Conservation (phyloP, 2,329 filamentous ascomycete genomes). For the Aureobasidium pullulans region DNA sequence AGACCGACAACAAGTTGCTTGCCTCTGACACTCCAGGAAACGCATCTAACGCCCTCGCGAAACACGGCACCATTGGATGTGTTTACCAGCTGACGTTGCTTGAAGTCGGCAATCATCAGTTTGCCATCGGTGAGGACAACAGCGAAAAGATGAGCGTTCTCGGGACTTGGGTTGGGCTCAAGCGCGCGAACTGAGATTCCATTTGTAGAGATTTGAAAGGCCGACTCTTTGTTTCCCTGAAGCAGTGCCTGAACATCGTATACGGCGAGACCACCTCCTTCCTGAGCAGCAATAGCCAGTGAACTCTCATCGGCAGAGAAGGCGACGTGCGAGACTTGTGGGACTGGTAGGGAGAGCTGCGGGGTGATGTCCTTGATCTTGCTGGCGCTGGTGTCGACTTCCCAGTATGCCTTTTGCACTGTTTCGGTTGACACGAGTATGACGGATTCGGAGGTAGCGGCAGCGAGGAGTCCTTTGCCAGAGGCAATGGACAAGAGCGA, state of each 20-base stretch:
- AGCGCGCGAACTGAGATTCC: constrained; percentile 65
- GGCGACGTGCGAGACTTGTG: constrained; percentile 76
- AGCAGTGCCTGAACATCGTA: constrained; percentile 68
- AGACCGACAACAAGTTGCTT: constrained; percentile 88
- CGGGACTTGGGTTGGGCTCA: constrained; percentile 69
- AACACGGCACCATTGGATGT: constrained; percentile 56
- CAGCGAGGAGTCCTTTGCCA: constrained; percentile 72
- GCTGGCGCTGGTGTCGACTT: constrained; percentile 36
- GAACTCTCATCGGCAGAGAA: constrained; percentile 88
- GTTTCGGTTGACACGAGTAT: constrained; percentile 69
- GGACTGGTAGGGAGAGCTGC: constrained; percentile 63
- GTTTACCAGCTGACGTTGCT: constrained; percentile 52
- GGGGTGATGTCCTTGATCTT: constrained; percentile 64
- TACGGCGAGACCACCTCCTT: constrained; percentile 72
- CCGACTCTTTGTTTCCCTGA: constrained; percentile 57
- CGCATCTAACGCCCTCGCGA: constrained; percentile 69
- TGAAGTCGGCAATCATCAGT: constrained; percentile 75
- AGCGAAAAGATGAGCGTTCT: constrained; percentile 68
- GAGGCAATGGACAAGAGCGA: constrained; percentile 81
- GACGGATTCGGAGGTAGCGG: constrained; percentile 74
- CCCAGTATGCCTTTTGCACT: constrained; percentile 63
- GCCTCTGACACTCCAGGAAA: constrained; percentile 86
- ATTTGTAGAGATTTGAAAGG: constrained; percentile 71
- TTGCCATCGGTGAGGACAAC: constrained; percentile 75
- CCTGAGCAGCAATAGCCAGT: constrained; percentile 74